phyloP scores from a whole-genome alignment of 169 alveolate genomes.

The Babesia bovis region DNA sequence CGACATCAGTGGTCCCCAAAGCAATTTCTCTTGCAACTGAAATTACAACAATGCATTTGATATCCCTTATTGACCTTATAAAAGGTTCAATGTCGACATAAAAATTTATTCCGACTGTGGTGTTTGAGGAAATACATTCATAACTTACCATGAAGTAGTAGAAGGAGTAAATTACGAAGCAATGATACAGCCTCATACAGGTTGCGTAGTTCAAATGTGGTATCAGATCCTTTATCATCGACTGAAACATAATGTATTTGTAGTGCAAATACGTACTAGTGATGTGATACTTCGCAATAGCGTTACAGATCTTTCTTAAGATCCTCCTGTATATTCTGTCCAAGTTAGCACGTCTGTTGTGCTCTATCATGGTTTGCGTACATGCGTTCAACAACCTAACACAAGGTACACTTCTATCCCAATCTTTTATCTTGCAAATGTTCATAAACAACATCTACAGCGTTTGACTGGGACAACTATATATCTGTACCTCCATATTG shows the following conservation, averaged over 20 bases:
- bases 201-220: slow-evolving; percentile 23
- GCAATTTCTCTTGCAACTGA: slow-evolving; percentile 1
- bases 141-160: slow-evolving; percentile 13
- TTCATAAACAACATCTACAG: slow-evolving; percentile 19
- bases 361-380: slow-evolving; percentile 1
- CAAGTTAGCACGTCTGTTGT: slow-evolving; percentile 14
- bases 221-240: slow-evolving; percentile 38
- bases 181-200: slow-evolving; percentile 24
- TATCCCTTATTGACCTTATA: slow-evolving; percentile 15
- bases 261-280: neutral
- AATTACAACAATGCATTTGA: slow-evolving; percentile 16
- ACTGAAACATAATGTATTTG: neutral
- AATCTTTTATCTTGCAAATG: slow-evolving; percentile 25
- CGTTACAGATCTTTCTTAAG: slow-evolving; percentile 23
- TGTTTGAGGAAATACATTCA: neutral
- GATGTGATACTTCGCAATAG: slow-evolving; percentile 32
- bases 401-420: slow-evolving; percentile 39
- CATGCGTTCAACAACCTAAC: slow-evolving; percentile 18
- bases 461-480: no score
- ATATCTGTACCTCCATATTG: slow-evolving; percentile 26
- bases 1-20: no score
- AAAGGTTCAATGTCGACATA: slow-evolving; percentile 31
- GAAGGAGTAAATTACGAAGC: slow-evolving; percentile 4
- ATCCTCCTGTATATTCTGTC: slow-evolving; percentile 11
- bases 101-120: slow-evolving; percentile 18